Percentiles rank a stretch among this genome's conserved stretches.
Conservation (phyloP, 495 filamentous ascomycete species). For the Aspergillus biplanus region DNA sequence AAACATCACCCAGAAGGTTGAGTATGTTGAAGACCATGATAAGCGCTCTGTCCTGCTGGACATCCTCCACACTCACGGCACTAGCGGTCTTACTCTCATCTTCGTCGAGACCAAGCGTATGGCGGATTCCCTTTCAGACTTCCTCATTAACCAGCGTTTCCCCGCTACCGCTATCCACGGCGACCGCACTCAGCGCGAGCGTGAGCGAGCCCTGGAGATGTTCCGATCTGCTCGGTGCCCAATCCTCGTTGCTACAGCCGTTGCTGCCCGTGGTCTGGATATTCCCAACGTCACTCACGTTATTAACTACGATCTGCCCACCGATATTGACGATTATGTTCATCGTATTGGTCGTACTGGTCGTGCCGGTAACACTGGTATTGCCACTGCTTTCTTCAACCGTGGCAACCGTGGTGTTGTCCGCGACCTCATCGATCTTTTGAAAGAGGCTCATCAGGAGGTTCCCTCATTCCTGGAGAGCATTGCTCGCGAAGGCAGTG, state of each 20-base stretch:
- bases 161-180: conserved; percentile 98
- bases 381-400: conserved; percentile 99
- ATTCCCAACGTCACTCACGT: conserved; percentile 99
- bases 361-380: conserved; percentile 98
- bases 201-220: conserved; percentile 95
- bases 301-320: conserved; percentile 98
- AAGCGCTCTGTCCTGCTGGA: conserved; percentile 97
- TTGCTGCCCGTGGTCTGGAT: conserved; percentile 93
- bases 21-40: conserved; percentile 96
- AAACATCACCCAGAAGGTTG: conserved; percentile 98
- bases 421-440: conserved; percentile 88
- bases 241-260: conserved; percentile 94
- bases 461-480: conserved; percentile 92
- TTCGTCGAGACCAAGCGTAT: conserved; percentile 99
- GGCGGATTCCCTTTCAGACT: conserved; percentile 96
- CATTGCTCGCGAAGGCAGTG: conserved; percentile 90
- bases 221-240: conserved; percentile 96
- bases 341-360: conserved; percentile 99
- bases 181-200: conserved; percentile 97
- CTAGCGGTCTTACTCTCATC: conserved; percentile 83
- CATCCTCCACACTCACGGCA: conserved; percentile 93
- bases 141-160: conserved; percentile 97
- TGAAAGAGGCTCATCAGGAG: conserved; percentile 98
- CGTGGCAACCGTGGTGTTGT: conserved; percentile 98
- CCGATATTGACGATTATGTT: conserved; percentile 98